Conservation (phyloP, 345 rosid species). For the Alliaria petiolata region DNA sequence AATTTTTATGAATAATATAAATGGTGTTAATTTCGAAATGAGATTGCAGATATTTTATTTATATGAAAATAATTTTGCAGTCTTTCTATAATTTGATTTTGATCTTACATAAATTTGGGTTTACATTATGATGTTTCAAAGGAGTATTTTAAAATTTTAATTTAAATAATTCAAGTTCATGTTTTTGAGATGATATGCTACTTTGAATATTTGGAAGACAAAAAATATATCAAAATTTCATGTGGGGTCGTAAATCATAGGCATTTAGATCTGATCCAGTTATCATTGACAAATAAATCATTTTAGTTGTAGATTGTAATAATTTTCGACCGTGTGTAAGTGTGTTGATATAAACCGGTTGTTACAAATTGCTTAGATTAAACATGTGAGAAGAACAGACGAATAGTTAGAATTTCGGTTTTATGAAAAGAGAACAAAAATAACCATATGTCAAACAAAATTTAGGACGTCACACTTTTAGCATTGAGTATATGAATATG, state of each 20-base stretch:
- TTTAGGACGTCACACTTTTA: background rate
- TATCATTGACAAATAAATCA: background rate
- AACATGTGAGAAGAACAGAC: background rate
- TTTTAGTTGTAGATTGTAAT: background rate
- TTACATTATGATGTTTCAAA: background rate
- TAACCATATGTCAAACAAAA: slow-evolving; percentile 5
- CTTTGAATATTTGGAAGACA: slow-evolving; percentile 19
- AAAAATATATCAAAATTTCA: slow-evolving; percentile 18
- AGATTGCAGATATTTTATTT: too few relatives aligned
- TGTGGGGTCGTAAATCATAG: slow-evolving; percentile 27
- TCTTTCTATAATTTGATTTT: background rate
- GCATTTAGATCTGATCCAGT: slow-evolving; percentile 20
- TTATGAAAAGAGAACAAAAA: background rate
- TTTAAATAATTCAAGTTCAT: background rate
- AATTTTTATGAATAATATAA: too few relatives aligned
- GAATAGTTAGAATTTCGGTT: background rate
- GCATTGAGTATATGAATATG: background rate
- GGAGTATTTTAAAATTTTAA: background rate
- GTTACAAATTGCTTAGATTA: background rate
- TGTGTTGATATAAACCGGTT: too few relatives aligned
- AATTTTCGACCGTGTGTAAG: background rate
- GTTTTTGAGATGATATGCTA: slow-evolving; percentile 16
- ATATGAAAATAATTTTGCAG: too few relatives aligned
- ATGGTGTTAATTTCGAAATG: too few relatives aligned
- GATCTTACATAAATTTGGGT: background rate